Evolutionary conservation across 306 rosid genomes (phyloP).

Genomic region (Purshia tridentata): DNA sequence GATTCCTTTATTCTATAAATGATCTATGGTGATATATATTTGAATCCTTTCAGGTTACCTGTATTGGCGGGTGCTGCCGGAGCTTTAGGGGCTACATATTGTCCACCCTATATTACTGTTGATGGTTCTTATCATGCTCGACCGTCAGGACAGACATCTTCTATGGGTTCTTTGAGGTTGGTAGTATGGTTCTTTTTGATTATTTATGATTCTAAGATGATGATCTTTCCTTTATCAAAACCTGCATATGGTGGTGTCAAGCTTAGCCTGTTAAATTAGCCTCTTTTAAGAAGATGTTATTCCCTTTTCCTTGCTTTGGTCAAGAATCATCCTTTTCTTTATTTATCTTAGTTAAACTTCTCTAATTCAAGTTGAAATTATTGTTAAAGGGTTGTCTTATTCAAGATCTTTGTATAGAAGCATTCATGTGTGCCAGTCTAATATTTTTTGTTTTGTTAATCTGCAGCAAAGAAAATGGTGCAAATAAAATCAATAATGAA

Average conservation of each 20-base stretch:
- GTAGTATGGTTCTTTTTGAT: constrained; percentile 6
- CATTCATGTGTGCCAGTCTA: background rate
- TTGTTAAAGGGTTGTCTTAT: background rate
- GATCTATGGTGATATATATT: background rate
- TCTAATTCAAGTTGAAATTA: background rate
- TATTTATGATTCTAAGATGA: background rate
- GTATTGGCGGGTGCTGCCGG: constrained; percentile 96
- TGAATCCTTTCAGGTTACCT: constrained; percentile 65
- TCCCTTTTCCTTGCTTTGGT: background rate
- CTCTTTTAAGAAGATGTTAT: background rate
- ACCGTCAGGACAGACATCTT: constrained; percentile 76
- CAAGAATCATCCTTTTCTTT: background rate
- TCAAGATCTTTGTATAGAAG: background rate
- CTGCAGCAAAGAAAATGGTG: constrained; percentile 69
- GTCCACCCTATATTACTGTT: constrained; percentile 80
- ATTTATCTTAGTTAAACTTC: background rate
- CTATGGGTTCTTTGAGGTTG: constrained; percentile 56
- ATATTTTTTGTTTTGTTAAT: constrained; percentile 17
- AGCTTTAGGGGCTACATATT: constrained; percentile 76
- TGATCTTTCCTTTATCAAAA: background rate
- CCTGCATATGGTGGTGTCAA: no score
- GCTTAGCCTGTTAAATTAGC: background rate
- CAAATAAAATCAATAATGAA: constrained; percentile 55
- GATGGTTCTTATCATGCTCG: constrained; percentile 74
- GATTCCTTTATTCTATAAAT: background rate